Percentiles rank a stretch among this genome's conserved stretches.
Evolutionary conservation across 2,329 filamentous ascomycete genomes (phyloP).

Genomic region (Cladophialophora exuberans): DNA sequence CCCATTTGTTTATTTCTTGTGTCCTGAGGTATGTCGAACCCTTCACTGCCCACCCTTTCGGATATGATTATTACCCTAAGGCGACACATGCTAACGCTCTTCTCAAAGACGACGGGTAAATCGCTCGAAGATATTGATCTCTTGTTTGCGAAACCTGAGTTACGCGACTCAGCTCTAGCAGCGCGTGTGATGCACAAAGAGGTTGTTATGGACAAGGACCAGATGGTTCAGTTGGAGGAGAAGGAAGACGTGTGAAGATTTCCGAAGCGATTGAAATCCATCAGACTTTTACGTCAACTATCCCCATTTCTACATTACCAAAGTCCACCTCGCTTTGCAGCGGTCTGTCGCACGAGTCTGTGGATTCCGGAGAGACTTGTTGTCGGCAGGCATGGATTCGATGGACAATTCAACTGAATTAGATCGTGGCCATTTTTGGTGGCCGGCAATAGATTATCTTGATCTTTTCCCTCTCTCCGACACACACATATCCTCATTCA

Average conservation of each 20-base stretch:
- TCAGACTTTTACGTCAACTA: too few relatives aligned
- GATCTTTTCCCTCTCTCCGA: too few relatives aligned
- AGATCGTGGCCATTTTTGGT: too few relatives aligned
- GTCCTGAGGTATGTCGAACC: constrained; percentile 24
- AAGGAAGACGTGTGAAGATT: constrained; percentile 14
- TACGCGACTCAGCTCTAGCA: constrained; percentile 21
- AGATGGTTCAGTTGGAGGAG: constrained; percentile 8
- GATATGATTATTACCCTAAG: not conserved
- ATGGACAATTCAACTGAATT: too few relatives aligned
- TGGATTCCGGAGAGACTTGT: too few relatives aligned
- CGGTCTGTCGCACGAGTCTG: too few relatives aligned
- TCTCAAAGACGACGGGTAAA: constrained; percentile 30
- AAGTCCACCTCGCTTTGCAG: too few relatives aligned
- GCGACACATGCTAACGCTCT: constrained; percentile 19
- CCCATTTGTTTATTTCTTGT: constrained; percentile 28
- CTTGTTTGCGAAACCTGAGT: constrained; percentile 38
- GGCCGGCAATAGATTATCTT: too few relatives aligned
- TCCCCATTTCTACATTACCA: too few relatives aligned
- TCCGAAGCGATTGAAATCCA: too few relatives aligned
- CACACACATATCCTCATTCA: too few relatives aligned
- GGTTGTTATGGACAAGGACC: not conserved
- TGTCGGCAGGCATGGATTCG: too few relatives aligned
- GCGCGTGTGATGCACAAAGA: constrained; percentile 19
- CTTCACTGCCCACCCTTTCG: not conserved
- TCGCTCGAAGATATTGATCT: constrained; percentile 64